Base-by-base conservation (phyloP, 225 moss, liverwort and hornwort species). In the Marchantia paleacea region DNA sequence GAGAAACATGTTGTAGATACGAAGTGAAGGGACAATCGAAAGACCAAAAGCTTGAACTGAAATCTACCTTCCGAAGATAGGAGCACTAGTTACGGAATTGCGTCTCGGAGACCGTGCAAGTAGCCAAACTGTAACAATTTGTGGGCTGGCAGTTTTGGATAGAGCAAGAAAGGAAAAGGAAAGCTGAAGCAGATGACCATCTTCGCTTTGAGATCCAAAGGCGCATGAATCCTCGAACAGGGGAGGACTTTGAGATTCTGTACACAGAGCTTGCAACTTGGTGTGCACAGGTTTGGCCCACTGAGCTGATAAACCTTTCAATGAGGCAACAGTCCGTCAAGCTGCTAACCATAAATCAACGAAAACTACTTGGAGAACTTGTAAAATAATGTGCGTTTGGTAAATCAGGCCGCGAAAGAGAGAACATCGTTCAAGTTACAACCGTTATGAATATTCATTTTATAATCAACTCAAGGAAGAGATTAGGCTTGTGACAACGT, bases 241-340 rank as follows among this genome's bases (percentile, higher is more conserved):
- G 86, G 31, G 93, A 86, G 26, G 97, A 97, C 87, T 97, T 95
- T 81, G 88, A 93, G 73, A 91, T 97, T 81, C 81, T 97, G 7
- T 90, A 92, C 30, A 84, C 91, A 30, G 97, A 97, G 80, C 91
- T 97, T 51, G 92, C 91, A 81, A 78, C 92, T 61, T 97, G 97
- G 97, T 91, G 93, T 82, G 84, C 87, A 70, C 88, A 92, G 86
- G 97, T 90, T 74, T 60, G 81, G 22, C 7, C 55, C 19, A 75
- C 10, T n/a, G 7, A 39, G 39, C 39, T 39, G 3, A 39, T 39
- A 39, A 39, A 2, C 39, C 39, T 39, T 5, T 39, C 39, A 2
- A 39, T 39, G 39, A 39, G 39, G 3, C 39, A 2, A 5, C 39
- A 2, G 39, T 2, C 39, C 39, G 5, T 39, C 39, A 39, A 39